Evolutionary conservation across 2,329 filamentous ascomycete species (phyloP), one percentile per base, ranked within the genome.

Genomic region (Stromatinia cepivora): DNA sequence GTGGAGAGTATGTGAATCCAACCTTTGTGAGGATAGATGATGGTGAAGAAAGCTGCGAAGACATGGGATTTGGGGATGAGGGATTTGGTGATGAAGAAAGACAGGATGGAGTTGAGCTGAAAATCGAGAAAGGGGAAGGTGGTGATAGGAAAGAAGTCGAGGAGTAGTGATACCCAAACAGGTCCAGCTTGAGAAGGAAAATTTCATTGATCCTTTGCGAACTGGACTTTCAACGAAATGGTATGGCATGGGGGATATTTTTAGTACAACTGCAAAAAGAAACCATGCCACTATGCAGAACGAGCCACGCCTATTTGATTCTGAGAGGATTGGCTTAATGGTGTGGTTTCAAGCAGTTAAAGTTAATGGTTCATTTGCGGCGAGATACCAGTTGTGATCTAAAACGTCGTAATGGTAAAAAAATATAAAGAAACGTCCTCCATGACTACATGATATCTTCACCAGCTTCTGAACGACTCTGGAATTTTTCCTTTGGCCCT

Each of bases 1-100:
- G 58, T 45, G 53, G 39, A 1, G 72, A 77, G 0, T 81, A 81
- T 69, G 76, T 75, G 42, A 82, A 83, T 72, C 77, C 79, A 1
- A 73, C 39, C 7, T 73, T 76, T 46, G 59, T 70, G 25, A 70
- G 71, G 39, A 46, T 72, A 15, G 72, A 73, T 53, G 57, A 56
- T 36, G 65, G 67, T 28, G 70, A 70, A 5, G 70, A 71, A 25
- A 69, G 70, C 17, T 64, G 34, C 5, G 63, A 58, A 39, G 63
- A 71, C 5, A 57, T 56, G 50, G 63, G 45, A 7, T 56, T 59
- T 22, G 63, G 53, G 1, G 64, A 70, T 48, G 68, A 70, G 46
- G 68, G 67, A 13, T 69, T 65, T 13, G 61, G 39, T 11, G 67
- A 66, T 3, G 56, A 39, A 15, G 69, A 57, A 20, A 58, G 56